Evolutionary conservation across 768 basidiomycete genomes (phyloP).

Genomic region (Lentinula boryana): DNA sequence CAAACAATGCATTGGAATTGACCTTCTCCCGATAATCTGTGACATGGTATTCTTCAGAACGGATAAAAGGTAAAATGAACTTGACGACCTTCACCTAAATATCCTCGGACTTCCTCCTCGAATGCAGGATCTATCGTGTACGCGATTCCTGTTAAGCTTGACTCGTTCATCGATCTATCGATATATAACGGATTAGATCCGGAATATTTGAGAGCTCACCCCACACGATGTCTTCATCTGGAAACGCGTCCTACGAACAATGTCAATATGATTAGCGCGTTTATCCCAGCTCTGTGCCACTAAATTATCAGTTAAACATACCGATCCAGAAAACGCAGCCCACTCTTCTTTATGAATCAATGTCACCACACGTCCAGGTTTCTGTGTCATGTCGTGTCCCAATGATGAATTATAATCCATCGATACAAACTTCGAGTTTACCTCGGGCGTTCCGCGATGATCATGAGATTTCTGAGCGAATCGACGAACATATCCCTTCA

Average conservation of each 20-base stretch:
- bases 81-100: slow-evolving; percentile 56
- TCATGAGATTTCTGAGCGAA: slow-evolving; percentile 93
- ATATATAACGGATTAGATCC: not conserved
- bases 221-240: slow-evolving; percentile 80
- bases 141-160: slow-evolving; percentile 54
- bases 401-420: not conserved
- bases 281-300: not conserved
- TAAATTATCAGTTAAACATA: no score
- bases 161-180: not conserved
- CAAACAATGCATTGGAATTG: no score
- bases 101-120: slow-evolving; percentile 71
- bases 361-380: slow-evolving; percentile 86
- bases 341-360: slow-evolving; percentile 86
- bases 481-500: slow-evolving; percentile 86
- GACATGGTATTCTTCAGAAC: no score
- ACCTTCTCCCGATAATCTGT: slow-evolving; percentile 86
- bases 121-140: slow-evolving; percentile 81
- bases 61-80: not conserved
- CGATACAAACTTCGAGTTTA: slow-evolving; percentile 16
- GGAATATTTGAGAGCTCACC: slow-evolving; percentile 34
- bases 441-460: slow-evolving; percentile 86
- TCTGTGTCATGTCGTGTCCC: slow-evolving; percentile 28
- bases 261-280: no score
- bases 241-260: slow-evolving; percentile 51
- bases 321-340: slow-evolving; percentile 67